Evolutionary conservation across 495 filamentous ascomycete genomes (phyloP).

Genomic region (Glonium stellatum): DNA sequence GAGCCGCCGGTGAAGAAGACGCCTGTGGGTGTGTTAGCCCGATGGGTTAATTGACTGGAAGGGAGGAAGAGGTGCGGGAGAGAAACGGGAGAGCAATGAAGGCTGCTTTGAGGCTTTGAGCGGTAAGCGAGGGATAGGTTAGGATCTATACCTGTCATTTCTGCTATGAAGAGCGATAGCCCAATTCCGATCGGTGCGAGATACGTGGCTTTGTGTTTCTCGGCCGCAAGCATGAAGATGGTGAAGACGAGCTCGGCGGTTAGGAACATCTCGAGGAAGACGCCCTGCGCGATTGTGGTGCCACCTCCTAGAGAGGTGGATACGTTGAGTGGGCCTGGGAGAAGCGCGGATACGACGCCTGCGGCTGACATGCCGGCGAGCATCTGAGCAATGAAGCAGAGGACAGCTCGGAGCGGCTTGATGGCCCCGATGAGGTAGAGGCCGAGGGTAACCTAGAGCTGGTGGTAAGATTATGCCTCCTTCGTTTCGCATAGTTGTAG

Average conservation of each 20-base stretch:
- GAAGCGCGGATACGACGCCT: conserved; percentile 53
- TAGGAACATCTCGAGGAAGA: conserved; percentile 76
- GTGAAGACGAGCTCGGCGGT: conserved; percentile 69
- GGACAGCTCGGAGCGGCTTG: conserved; percentile 41
- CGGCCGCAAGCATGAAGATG: conserved; percentile 72
- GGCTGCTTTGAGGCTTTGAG: no score
- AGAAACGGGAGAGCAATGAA: neutral
- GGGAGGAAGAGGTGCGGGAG: neutral
- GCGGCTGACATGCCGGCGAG: conserved; percentile 51
- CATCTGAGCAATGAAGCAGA: conserved; percentile 49
- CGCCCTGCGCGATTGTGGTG: conserved; percentile 53
- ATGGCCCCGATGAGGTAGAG: conserved; percentile 50
- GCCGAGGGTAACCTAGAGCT: conserved; percentile 44
- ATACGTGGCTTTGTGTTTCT: conserved; percentile 71
- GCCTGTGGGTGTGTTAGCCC: no score
- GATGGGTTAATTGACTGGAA: neutral
- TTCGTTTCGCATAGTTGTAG: neutral
- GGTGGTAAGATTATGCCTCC: neutral
- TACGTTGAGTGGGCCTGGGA: conserved; percentile 56
- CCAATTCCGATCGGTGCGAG: conserved; percentile 72
- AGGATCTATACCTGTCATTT: conserved; percentile 60
- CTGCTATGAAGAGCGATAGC: conserved; percentile 58
- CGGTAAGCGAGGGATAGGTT: no score
- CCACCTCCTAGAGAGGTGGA: conserved; percentile 51
- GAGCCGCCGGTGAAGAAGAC: conserved; percentile 65